These are phyloP conservation scores for Volvox reticuliferus DNA, from an alignment of 139 green algal species.

Conservation along the genomic window DNA sequence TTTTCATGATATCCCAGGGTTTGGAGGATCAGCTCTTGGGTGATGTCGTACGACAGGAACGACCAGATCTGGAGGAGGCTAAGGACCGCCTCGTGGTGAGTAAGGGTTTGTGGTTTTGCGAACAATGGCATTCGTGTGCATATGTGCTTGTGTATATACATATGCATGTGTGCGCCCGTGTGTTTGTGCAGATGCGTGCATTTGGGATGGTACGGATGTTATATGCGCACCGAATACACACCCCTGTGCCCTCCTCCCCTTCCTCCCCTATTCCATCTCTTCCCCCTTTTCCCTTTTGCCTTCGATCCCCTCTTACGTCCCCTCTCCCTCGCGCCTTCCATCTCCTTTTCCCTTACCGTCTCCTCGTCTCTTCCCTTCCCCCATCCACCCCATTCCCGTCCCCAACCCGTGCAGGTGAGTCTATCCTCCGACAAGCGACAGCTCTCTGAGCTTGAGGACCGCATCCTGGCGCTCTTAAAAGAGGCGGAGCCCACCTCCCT, in stretches of 20 bases:
- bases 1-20: slow-evolving; percentile 55
- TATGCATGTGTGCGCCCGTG: no score
- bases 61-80: slow-evolving; percentile 78
- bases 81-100: slow-evolving; percentile 82
- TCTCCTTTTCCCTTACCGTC: no score
- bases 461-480: slow-evolving; percentile 85
- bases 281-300: no score
- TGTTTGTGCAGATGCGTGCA: no score
- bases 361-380: no score
- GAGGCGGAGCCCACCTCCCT: slow-evolving; percentile 85
- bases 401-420: no score
- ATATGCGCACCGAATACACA: no score
- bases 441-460: slow-evolving; percentile 83
- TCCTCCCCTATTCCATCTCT: background rate
- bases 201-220: background rate
- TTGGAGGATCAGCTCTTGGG: slow-evolving; percentile 92
- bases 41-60: slow-evolving; percentile 84
- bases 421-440: slow-evolving; percentile 80
- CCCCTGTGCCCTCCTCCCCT: background rate
- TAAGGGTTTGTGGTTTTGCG: background rate
- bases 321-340: no score
- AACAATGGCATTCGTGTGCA: no score
- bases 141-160: no score
- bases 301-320: no score
- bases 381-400: background rate